These are phyloP conservation scores for Ceratobasidium sp. DNA, from an alignment of 1,284 basidiomycete genomes.

Conservation along the genomic window DNA sequence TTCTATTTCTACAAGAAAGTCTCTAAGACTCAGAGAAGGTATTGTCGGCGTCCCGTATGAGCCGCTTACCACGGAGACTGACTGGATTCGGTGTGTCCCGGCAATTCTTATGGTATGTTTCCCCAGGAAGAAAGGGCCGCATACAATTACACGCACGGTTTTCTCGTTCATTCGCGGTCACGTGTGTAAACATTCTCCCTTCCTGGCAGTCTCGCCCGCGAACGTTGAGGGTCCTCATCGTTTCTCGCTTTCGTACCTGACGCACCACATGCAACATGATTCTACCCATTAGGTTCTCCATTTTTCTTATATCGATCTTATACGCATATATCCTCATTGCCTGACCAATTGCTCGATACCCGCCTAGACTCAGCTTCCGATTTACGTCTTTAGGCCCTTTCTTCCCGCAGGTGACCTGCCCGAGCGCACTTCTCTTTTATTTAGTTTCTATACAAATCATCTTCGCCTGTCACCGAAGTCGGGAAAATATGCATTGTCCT, in stretches of 20 bases:
- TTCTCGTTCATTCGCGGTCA: not conserved
- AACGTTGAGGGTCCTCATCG: not conserved
- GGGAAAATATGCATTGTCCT: conserved; percentile 4
- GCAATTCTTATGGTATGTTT: not conserved
- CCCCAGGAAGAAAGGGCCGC: not conserved
- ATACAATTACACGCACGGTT: not conserved
- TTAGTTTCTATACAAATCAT: conserved; percentile 10
- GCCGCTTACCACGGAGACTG: conserved; percentile 9
- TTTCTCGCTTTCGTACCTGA: not conserved
- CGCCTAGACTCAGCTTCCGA: too few relatives aligned
- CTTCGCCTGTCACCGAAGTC: conserved; percentile 12
- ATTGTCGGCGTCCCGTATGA: conserved; percentile 7
- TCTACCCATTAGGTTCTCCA: not conserved
- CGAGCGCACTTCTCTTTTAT: not conserved
- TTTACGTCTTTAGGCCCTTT: not conserved
- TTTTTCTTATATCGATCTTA: not conserved
- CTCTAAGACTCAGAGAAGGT: not conserved
- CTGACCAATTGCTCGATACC: not conserved
- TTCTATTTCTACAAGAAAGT: conserved; percentile 8
- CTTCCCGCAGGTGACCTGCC: not conserved
- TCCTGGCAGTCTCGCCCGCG: not conserved
- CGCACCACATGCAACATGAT: not conserved
- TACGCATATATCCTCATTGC: not conserved
- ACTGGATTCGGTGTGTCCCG: not conserved
- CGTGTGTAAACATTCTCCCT: not conserved